Evolutionary conservation across 116 monocot species (phyloP).

Genomic region (Papilionanthe hybrid): DNA sequence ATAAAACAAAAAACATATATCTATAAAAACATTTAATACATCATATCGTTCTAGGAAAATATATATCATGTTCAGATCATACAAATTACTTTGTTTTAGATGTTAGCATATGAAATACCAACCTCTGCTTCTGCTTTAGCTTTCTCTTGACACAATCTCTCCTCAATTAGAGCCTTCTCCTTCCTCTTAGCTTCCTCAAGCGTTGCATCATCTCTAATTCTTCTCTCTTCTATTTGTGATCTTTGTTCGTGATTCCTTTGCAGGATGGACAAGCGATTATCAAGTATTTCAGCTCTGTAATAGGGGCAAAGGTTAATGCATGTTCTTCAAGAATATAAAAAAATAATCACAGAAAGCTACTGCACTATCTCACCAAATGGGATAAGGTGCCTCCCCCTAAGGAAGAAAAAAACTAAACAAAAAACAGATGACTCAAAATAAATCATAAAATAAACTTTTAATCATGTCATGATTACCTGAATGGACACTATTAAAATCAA

Average conservation of each 20-base stretch:
- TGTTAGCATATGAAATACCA: constrained; percentile 10
- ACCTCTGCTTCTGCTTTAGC: constrained; percentile 72
- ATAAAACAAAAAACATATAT: not conserved
- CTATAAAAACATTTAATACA: not conserved
- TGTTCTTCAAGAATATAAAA: not conserved
- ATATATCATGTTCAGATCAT: not conserved
- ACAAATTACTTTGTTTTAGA: not conserved
- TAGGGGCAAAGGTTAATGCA: not conserved
- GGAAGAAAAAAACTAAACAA: not conserved
- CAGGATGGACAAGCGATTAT: constrained; percentile 66
- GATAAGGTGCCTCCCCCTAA: not conserved
- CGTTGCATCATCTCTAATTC: constrained; percentile 87
- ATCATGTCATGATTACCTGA: not conserved
- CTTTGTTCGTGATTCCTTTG: constrained; percentile 86
- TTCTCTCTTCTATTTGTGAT: constrained; percentile 75
- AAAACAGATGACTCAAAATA: not conserved
- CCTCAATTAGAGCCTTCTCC: constrained; percentile 63
- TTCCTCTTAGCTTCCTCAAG: constrained; percentile 73
- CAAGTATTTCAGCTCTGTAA: constrained; percentile 66
- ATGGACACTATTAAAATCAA: no score
- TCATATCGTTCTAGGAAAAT: not conserved
- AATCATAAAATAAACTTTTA: not conserved
- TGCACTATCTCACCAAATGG: not conserved
- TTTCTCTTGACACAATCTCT: constrained; percentile 59
- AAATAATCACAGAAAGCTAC: not conserved